Percentiles rank a stretch among this genome's conserved stretches.
Conservation (phyloP, 768 basidiomycete species). For the Boletus tomentosulus region DNA sequence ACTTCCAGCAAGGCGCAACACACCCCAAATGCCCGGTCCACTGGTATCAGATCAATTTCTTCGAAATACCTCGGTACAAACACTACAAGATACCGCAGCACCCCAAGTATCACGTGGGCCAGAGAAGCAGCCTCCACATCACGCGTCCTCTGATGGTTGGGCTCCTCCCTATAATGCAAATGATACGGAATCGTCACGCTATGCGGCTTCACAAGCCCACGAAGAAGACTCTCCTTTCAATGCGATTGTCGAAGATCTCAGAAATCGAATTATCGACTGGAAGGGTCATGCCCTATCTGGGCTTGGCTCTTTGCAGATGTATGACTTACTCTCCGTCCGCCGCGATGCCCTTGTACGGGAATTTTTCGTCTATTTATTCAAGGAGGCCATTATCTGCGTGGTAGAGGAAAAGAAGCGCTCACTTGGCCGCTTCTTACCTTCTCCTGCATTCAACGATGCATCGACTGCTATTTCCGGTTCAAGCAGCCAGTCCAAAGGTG, state of each 20-base stretch:
- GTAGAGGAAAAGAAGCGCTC: conserved; percentile 91
- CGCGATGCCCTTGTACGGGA: conserved; percentile 88
- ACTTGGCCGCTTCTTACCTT: conserved; percentile 68
- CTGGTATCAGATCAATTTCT: conserved; percentile 46
- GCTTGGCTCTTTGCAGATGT: conserved; percentile 87
- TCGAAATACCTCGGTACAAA: conserved; percentile 24
- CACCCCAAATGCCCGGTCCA: conserved; percentile 50
- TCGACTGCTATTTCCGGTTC: conserved; percentile 38
- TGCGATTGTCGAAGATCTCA: conserved; percentile 83
- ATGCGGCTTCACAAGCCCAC: conserved; percentile 15
- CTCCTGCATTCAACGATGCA: conserved; percentile 52
- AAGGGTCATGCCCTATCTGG: conserved; percentile 90
- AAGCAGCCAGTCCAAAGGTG: conserved; percentile 46
- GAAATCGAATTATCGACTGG: conserved; percentile 91
- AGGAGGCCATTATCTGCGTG: conserved; percentile 98
- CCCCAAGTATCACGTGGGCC: conserved; percentile 6
- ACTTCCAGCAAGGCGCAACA: conserved; percentile 70
- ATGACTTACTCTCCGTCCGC: conserved; percentile 84
- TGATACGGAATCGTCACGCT: conserved; percentile 32
- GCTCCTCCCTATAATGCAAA: conserved; percentile 25
- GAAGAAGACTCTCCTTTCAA: conserved; percentile 76
- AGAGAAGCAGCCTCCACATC: conserved; percentile 18
- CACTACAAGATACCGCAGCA: conserved; percentile 22
- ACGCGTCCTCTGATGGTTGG: conserved; percentile 22
- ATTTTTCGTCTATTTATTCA: conserved; percentile 96